Base-by-base conservation (phyloP, 2,329 filamentous ascomycete species). In the Endocalyx cinctus region DNA sequence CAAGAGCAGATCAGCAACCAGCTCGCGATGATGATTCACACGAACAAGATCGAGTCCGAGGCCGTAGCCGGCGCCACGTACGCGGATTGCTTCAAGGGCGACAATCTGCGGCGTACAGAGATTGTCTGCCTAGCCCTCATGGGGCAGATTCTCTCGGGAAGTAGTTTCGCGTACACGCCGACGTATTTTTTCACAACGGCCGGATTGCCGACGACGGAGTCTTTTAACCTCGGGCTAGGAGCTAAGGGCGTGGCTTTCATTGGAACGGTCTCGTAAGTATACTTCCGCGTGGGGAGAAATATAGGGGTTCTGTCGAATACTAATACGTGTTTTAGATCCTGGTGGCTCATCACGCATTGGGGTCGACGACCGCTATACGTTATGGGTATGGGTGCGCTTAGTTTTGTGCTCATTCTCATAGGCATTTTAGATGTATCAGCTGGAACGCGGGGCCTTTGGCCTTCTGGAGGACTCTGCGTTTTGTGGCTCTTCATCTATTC, bases 401-500 rank as follows among this genome's bases (percentile, higher is more conserved):
- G 50, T 46, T 4, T 52, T 29, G 51, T 58, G 1, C 54, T 64
- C 4, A 55, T 65, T 3, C 46, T 59, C 7, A 51, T 70, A 30
- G 52, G 67, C 3, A 49, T 71, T 12, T 38, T 69, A 13, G 64
- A 55, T 34, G 63, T 62, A 2, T 59, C 66, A 26, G 50, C 56
- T 4, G 70, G 68, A 31, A 54, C 62, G 27, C 45, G 57, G 58
- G 34, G 63, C 2, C 63, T 67, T 3, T 63, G 57, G 53, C 55
- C 57, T 0, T 60, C 62, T 1, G 69, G 65, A 1, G 56, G 57
- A 2, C 51, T 72, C 28, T 57, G 67, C 5, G 48, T 72, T 5
- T 49, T 69, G 27, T 70, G 60, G 51, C 62, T 63, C 1, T 61
- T 68, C 37, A 45, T 61, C 11, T 73, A 71, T 51, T 65, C 63